A percentile compares a stretch with the other conserved stretches of the same genome.
Conservation (phyloP, 345 rosid genomes). For the Orychophragmus violaceus region DNA sequence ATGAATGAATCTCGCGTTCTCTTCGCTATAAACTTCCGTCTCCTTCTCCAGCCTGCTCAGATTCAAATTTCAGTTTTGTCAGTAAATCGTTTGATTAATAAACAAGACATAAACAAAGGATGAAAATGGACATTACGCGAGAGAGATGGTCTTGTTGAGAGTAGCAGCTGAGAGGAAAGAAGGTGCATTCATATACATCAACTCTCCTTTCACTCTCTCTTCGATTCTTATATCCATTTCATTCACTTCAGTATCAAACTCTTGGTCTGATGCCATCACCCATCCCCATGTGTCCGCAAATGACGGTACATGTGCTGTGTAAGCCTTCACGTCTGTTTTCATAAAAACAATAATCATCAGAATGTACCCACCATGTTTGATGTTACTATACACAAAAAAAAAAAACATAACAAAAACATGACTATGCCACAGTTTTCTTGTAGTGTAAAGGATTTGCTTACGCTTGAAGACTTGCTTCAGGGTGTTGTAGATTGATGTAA, state of each 20-base stretch:
- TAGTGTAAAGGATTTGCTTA: conserved; percentile 38
- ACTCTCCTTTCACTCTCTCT: conserved; percentile 61
- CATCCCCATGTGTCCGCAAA: conserved; percentile 99
- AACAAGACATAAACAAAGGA: background rate
- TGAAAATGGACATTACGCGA: conserved; percentile 42
- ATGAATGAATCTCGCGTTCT: conserved; percentile 80
- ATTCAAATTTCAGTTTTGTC: background rate
- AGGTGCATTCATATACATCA: conserved; percentile 71
- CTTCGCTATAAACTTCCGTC: conserved; percentile 89
- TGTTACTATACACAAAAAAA: background rate
- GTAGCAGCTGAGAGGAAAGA: conserved; percentile 76
- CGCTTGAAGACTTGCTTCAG: conserved; percentile 86
- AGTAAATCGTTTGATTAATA: background rate
- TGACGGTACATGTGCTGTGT: conserved; percentile 93
- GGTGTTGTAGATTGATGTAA: conserved; percentile 85
- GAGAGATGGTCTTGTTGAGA: conserved; percentile 69
- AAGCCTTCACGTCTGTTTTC: conserved; percentile 71
- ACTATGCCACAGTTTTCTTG: no score
- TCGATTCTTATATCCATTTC: conserved; percentile 72
- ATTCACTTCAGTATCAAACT: conserved; percentile 45
- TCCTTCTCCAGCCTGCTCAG: conserved; percentile 66
- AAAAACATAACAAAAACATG: no score
- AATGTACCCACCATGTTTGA: background rate
- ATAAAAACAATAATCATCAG: background rate
- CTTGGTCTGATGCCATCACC: conserved; percentile 96